phyloP scores from a whole-genome alignment of 2,329 filamentous ascomycete species.

The Xylariaceae sp. region DNA sequence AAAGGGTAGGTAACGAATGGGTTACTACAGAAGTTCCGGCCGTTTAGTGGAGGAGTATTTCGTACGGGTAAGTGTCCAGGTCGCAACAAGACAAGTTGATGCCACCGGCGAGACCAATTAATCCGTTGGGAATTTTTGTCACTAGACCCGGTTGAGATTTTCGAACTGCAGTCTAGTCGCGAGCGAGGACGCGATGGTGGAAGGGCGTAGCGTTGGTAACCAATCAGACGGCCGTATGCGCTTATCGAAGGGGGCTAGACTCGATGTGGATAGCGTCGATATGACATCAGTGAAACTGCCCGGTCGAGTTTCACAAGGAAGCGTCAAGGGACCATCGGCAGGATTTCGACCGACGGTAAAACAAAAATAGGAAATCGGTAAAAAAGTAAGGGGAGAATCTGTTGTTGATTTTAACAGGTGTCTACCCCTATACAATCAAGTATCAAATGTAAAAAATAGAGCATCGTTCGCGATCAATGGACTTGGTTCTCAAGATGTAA shows the following conservation, averaged over 20 bases:
- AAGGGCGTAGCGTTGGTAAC: conserved; percentile 1
- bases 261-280: background rate
- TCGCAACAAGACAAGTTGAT: background rate
- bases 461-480: too few species aligned
- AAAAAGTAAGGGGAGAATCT: too few species aligned
- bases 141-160: background rate
- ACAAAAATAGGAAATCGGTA: too few species aligned
- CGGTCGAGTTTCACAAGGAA: too few species aligned
- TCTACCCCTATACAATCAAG: too few species aligned
- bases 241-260: background rate
- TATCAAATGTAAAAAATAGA: too few species aligned
- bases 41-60: background rate
- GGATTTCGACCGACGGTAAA: too few species aligned
- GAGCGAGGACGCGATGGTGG: conserved; percentile 9
- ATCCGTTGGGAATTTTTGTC: background rate
- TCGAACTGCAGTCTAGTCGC: background rate
- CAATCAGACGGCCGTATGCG: conserved; percentile 5
- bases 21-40: too few species aligned
- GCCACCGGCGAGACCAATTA: background rate
- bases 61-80: background rate
- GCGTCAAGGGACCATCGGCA: too few species aligned
- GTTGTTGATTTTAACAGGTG: too few species aligned
- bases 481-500: too few species aligned
- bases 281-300: background rate
- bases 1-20: background rate